Percentiles rank a stretch among this genome's conserved stretches.
Evolutionary conservation across 139 green algal species (phyloP).

Genomic region (Chlorella sp.): DNA sequence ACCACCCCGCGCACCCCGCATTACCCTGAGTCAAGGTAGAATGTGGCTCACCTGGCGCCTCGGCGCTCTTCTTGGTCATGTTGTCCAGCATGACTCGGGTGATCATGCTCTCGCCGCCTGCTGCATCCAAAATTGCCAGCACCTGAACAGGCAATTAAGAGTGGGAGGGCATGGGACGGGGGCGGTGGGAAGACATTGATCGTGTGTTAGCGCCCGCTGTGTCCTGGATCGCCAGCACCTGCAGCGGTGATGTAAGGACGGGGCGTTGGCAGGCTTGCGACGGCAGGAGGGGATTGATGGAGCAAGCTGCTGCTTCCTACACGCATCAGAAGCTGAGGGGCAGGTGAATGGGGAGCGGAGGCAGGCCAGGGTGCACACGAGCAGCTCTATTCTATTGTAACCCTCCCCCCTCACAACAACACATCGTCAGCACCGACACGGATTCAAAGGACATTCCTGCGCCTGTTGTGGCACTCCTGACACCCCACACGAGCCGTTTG

Average conservation of each 20-base stretch:
- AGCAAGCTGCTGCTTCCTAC: no score
- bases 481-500: background rate
- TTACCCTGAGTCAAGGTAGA: background rate
- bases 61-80: slow-evolving; percentile 78
- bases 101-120: slow-evolving; percentile 44
- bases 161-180: no score
- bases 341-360: background rate
- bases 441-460: no score
- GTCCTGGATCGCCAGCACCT: slow-evolving; percentile 59
- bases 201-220: background rate
- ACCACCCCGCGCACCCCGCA: no score
- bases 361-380: background rate
- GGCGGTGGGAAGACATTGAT: no score
- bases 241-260: background rate
- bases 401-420: no score
- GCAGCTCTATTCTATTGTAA: no score
- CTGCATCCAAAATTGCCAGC: slow-evolving; percentile 56
- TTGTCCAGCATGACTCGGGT: slow-evolving; percentile 98
- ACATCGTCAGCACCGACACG: no score
- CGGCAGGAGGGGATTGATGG: background rate
- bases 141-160: background rate
- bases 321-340: no score
- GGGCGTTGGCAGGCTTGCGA: background rate
- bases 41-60: slow-evolving; percentile 20
- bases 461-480: background rate